Evolutionary conservation across 2,329 filamentous ascomycete genomes (phyloP), one percentile per base, ranked within the genome.

Genomic region (Pseudogymnoascus sp.): DNA sequence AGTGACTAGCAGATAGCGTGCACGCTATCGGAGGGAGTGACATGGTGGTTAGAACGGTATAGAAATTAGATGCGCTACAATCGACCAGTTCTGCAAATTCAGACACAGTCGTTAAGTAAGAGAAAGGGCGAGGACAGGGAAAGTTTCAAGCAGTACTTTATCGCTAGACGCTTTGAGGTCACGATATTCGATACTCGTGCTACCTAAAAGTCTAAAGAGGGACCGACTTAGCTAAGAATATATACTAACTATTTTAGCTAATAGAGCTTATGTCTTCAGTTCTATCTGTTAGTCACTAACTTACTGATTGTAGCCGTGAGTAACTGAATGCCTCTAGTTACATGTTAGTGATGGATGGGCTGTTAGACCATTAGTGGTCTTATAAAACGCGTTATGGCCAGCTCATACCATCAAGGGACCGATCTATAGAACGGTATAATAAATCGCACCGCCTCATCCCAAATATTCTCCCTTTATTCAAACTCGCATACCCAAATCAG

Each of bases 331-430:
- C 25, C 25, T 28, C 25, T 8, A 31, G 28, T 31, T 31, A 31
- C 28, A 31, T 23, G 40, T 0, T 81, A 80, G 0, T 88, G 74
- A 4, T 84, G 84, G 0, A 88, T 46, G 18, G 42, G 21, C 21
- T 25, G 42, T 46, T 46, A 5, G 42, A 46, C 42, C 42, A 25
- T 23, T 14, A 21, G 21, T 46, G 42, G 42, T 14, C 42, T 25
- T 46, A 46, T 46, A 46, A 46, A 12, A 16, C 12, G 18, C 9
- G 21, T 46, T 6, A 5, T 7, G 18, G 42, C 42, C 18, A 23
- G 42, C 18, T 46, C 21, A 46, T 23, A 21, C 42, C 21, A 23
- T 8, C 12, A 46, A 23, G 38, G 38, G 38, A 42, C 38, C n/a
- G 16, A 42, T 42, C n/a, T 9, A 42, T 16, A 9, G n/a, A 42